Percentiles rank a stretch among this genome's conserved stretches.
Conservation (phyloP, 2,329 filamentous ascomycete genomes). For the Cyclaneusma minus region DNA sequence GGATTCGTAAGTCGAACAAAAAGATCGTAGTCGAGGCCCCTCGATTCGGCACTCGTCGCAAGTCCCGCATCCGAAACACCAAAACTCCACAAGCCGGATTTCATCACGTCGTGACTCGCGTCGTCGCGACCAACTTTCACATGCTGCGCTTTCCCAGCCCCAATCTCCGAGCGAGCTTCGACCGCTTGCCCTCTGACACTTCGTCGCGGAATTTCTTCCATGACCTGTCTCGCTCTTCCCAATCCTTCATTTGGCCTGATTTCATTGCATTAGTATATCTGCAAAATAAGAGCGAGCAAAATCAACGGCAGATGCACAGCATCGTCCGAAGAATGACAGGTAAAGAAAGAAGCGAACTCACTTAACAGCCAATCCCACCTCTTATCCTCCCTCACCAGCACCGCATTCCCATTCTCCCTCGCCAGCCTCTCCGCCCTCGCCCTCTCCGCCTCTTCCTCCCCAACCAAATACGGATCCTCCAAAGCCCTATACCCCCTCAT, state of each 20-base stretch:
- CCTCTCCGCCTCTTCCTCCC: slow-evolving; percentile 43
- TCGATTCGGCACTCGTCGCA: too few species aligned
- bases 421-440: slow-evolving; percentile 40
- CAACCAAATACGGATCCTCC: slow-evolving; percentile 53
- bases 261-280: background rate
- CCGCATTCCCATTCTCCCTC: slow-evolving; percentile 32
- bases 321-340: too few species aligned
- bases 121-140: too few species aligned
- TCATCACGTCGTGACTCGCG: too few species aligned
- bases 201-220: slow-evolving; percentile 20
- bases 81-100: too few species aligned
- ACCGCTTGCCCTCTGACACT: slow-evolving; percentile 10
- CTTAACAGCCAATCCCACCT: slow-evolving; percentile 46
- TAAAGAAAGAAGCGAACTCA: slow-evolving; percentile 23
- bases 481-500: slow-evolving; percentile 25
- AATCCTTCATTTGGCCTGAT: slow-evolving; percentile 24
- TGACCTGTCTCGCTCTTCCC: slow-evolving; percentile 21
- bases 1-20: too few species aligned
- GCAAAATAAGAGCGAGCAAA: background rate
- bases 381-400: slow-evolving; percentile 38
- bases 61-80: too few species aligned
- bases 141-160: slow-evolving; percentile 6
- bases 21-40: too few species aligned
- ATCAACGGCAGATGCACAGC: background rate
- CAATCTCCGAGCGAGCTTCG: slow-evolving; percentile 10